Evolutionary conservation across 495 filamentous ascomycete genomes (phyloP).

Genomic region (Lasiosphaeria miniovina): DNA sequence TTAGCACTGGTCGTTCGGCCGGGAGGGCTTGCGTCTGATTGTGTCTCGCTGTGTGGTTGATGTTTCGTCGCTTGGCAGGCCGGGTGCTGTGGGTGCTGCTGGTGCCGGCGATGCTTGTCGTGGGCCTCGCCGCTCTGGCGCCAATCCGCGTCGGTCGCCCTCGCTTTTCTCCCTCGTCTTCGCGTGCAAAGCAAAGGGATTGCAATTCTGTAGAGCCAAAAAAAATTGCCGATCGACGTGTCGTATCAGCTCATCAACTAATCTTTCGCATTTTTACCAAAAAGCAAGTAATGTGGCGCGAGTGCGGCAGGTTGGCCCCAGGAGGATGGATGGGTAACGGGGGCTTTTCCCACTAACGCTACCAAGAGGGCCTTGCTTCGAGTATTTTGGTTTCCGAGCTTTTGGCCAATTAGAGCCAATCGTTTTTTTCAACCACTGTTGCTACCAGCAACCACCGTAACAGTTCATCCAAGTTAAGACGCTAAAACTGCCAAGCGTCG

Average conservation of each 20-base stretch:
- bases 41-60: no score
- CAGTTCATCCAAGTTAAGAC: background rate
- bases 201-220: constrained; percentile 18
- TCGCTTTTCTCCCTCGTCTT: background rate
- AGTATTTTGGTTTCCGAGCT: constrained; percentile 28
- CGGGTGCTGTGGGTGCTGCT: no score
- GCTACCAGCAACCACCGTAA: constrained; percentile 18
- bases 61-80: no score
- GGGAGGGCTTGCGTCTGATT: no score
- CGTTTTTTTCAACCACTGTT: constrained; percentile 15
- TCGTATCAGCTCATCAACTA: constrained; percentile 28
- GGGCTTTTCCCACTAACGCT: constrained; percentile 18
- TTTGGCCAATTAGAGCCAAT: constrained; percentile 20
- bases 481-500: constrained; percentile 4
- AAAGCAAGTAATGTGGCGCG: constrained; percentile 26
- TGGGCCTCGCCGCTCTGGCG: background rate
- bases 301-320: constrained; percentile 17
- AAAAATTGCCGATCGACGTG: constrained; percentile 35
- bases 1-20: no score
- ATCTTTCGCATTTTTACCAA: constrained; percentile 22
- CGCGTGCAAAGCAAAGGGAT: constrained; percentile 9
- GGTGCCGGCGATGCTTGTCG: no score
- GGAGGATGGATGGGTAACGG: constrained; percentile 11
- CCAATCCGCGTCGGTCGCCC: background rate
- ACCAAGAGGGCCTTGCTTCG: background rate